Conservation (phyloP, 2,329 filamentous ascomycete species). For the Emmonsia crescens region DNA sequence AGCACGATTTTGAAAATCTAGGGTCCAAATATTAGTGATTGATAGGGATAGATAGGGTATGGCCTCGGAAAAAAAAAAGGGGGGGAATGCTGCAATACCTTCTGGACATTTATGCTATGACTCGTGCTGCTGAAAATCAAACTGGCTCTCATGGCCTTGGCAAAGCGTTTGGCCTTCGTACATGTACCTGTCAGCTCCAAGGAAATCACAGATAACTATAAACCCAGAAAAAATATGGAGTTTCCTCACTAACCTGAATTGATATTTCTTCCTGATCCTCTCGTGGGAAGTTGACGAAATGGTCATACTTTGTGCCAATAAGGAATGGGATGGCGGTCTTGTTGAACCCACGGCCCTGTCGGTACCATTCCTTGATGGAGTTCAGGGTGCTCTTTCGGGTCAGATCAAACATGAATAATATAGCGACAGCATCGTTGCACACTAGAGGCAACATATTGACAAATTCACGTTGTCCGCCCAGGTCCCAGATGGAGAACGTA, state of each 20-base stretch:
- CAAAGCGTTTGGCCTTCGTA: slow-evolving; percentile 75
- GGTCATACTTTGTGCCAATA: slow-evolving; percentile 96
- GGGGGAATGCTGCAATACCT: slow-evolving; percentile 46
- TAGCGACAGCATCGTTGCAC: slow-evolving; percentile 96
- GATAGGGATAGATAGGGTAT: not conserved
- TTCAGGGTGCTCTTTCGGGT: slow-evolving; percentile 97
- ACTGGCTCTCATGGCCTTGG: slow-evolving; percentile 95
- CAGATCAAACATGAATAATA: slow-evolving; percentile 98
- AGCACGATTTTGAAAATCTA: slow-evolving; percentile 99
- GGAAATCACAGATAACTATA: not conserved
- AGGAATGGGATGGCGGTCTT: slow-evolving; percentile 99
- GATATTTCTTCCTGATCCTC: slow-evolving; percentile 99
- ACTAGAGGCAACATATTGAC: slow-evolving; percentile 99
- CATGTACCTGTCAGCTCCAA: slow-evolving; percentile 15
- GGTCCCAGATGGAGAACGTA: slow-evolving; percentile 98
- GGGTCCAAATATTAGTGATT: slow-evolving; percentile 17
- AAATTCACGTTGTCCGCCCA: slow-evolving; percentile 95
- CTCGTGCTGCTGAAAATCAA: slow-evolving; percentile 98
- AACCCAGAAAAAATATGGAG: not conserved
- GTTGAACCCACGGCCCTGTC: slow-evolving; percentile 95
- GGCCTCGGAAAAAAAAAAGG: not conserved
- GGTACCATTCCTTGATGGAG: slow-evolving; percentile 99
- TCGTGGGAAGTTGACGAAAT: slow-evolving; percentile 95
- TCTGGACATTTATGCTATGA: slow-evolving; percentile 99
- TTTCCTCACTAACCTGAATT: slow-evolving; percentile 56